Evolutionary conservation across 768 basidiomycete species (phyloP).

Genomic region (Cantharellus cinnabarinus): DNA sequence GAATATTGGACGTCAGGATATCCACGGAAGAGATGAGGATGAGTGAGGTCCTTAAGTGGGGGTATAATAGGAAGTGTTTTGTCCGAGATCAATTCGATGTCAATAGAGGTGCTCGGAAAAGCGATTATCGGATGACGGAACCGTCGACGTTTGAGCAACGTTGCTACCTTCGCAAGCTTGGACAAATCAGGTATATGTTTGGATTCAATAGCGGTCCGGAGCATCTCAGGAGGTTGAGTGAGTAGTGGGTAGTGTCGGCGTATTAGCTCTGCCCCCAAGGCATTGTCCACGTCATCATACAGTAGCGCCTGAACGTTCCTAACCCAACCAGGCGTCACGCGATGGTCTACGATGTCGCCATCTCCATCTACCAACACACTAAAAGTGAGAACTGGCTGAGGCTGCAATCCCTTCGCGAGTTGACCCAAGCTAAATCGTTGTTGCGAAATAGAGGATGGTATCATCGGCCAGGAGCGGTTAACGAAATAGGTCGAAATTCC

Average conservation of each 20-base stretch:
- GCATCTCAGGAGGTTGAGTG: neutral
- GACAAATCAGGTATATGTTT: neutral
- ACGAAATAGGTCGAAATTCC: constrained; percentile 41
- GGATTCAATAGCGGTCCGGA: neutral
- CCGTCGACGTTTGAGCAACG: neutral
- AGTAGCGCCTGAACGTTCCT: constrained; percentile 40
- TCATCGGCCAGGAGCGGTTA: constrained; percentile 45
- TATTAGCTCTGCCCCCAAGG: constrained; percentile 17
- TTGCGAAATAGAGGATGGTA: constrained; percentile 41
- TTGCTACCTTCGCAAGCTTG: neutral
- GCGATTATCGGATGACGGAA: neutral
- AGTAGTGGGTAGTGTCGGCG: neutral
- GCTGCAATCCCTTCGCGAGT: constrained; percentile 9
- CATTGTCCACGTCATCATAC: constrained; percentile 47
- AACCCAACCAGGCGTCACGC: constrained; percentile 51
- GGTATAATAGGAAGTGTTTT: neutral
- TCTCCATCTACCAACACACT: constrained; percentile 42
- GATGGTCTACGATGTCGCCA: constrained; percentile 50
- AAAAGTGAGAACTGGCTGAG: constrained; percentile 47
- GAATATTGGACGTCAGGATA: constrained; percentile 32
- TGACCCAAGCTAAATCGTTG: constrained; percentile 29
- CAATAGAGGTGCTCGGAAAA: neutral
- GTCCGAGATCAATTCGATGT: constrained; percentile 7
- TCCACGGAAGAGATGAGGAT: constrained; percentile 18
- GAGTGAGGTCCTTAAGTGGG: neutral